Evolutionary conservation across 371 early-diverging fungal genomes (phyloP).

Genomic region (Thermomucor indicae-seudaticae): DNA sequence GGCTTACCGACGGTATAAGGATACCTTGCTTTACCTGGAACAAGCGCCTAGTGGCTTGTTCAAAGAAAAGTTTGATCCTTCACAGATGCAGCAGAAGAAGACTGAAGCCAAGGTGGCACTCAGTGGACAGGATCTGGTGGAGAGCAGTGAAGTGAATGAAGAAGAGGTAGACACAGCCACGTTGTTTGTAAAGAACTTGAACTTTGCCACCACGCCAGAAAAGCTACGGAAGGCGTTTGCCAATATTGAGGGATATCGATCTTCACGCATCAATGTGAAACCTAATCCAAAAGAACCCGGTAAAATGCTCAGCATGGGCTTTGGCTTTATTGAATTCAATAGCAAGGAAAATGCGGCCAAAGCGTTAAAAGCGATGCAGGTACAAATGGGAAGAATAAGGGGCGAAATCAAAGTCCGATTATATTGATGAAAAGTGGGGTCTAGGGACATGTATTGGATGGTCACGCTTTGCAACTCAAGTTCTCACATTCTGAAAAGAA

Average conservation of each 20-base stretch:
- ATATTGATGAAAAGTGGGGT: too few relatives aligned
- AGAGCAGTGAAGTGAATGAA: slow-evolving; percentile 33
- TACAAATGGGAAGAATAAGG: too few relatives aligned
- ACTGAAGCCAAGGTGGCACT: slow-evolving; percentile 22
- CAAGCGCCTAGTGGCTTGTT: slow-evolving; percentile 89
- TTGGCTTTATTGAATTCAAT: slow-evolving; percentile 94
- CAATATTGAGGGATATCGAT: slow-evolving; percentile 67
- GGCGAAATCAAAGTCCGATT: too few relatives aligned
- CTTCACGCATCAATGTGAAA: slow-evolving; percentile 76
- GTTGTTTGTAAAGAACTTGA: slow-evolving; percentile 93
- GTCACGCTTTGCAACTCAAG: slow-evolving; percentile 82
- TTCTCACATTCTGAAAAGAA: slow-evolving; percentile 61
- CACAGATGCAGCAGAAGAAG: slow-evolving; percentile 13
- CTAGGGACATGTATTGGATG: slow-evolving; percentile 78
- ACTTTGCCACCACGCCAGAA: slow-evolving; percentile 82
- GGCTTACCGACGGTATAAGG: slow-evolving; percentile 90
- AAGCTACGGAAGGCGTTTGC: slow-evolving; percentile 67
- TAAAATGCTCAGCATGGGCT: slow-evolving; percentile 87
- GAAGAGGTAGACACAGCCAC: slow-evolving; percentile 60
- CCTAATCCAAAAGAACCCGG: slow-evolving; percentile 76
- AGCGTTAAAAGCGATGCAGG: slow-evolving; percentile 82
- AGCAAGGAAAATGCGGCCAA: slow-evolving; percentile 71
- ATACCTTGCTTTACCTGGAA: slow-evolving; percentile 88
- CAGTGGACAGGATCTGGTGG: slow-evolving; percentile 42
- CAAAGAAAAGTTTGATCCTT: slow-evolving; percentile 30